Evolutionary conservation across 2,329 filamentous ascomycete species (phyloP).

Genomic region (Trichocomaceae sp.): DNA sequence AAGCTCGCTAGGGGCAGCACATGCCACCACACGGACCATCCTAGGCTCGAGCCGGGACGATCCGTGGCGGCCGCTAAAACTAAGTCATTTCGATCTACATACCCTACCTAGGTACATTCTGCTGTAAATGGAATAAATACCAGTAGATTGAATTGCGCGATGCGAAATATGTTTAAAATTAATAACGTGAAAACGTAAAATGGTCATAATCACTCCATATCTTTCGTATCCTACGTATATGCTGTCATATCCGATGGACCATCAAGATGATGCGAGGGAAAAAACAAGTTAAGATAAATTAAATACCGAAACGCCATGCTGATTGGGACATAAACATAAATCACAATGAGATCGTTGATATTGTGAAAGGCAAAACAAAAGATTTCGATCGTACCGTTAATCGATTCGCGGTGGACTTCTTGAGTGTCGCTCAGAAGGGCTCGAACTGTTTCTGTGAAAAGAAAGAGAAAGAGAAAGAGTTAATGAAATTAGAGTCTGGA

Average conservation of each 20-base stretch:
- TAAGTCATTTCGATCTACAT: too few relatives aligned
- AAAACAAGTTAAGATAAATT: neutral
- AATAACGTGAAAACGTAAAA: neutral
- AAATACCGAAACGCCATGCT: slow-evolving; percentile 6
- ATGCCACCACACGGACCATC: neutral
- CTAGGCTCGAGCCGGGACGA: neutral
- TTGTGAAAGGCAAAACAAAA: neutral
- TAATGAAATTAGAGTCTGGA: neutral
- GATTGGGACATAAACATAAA: neutral
- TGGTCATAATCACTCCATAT: too few relatives aligned
- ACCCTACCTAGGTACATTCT: too few relatives aligned
- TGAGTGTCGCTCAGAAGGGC: slow-evolving; percentile 12
- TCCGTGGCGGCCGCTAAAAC: neutral
- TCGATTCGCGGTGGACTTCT: slow-evolving; percentile 23
- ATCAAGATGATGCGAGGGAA: neutral
- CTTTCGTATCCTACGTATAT: neutral
- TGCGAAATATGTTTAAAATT: neutral
- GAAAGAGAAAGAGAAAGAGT: neutral
- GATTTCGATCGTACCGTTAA: neutral
- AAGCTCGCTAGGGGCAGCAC: neutral
- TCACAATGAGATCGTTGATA: neutral
- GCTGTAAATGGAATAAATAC: too few relatives aligned
- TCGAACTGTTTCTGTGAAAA: slow-evolving; percentile 9
- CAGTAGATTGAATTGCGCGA: neutral
- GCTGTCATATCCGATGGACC: neutral